phyloP scores from a whole-genome alignment of 352 stramenopile genomes.

The Hyphochytrium catenoides region DNA sequence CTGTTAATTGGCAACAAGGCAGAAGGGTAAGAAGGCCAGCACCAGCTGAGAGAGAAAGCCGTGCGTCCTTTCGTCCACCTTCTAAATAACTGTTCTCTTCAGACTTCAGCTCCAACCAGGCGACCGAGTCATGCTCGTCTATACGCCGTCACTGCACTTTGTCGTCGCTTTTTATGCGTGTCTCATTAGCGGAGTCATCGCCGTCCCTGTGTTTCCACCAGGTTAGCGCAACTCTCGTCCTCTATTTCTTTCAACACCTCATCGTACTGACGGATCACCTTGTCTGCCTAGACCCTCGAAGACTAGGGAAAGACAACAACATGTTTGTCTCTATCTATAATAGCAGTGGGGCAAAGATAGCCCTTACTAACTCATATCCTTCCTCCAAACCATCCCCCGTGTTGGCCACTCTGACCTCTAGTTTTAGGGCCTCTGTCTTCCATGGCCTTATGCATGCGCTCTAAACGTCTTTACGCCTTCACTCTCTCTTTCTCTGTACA shows the following conservation, averaged over 20 bases:
- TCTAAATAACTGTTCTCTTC: background rate
- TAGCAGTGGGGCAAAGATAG: constrained; percentile 66
- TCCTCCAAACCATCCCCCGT: too few species aligned
- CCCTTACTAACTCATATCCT: constrained; percentile 50
- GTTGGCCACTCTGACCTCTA: too few species aligned
- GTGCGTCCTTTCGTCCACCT: constrained; percentile 1
- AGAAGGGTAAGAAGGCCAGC: constrained; percentile 34
- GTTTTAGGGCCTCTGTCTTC: too few species aligned
- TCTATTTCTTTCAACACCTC: background rate
- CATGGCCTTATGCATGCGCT: too few species aligned
- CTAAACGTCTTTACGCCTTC: too few species aligned
- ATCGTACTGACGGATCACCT: constrained; percentile 39
- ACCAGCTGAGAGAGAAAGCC: background rate
- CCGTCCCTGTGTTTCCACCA: constrained; percentile 68
- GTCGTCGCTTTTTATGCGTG: constrained; percentile 91
- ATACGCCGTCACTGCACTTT: constrained; percentile 90
- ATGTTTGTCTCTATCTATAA: constrained; percentile 83
- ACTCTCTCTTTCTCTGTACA: too few species aligned
- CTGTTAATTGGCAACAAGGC: constrained; percentile 18
- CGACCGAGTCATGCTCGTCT: constrained; percentile 80
- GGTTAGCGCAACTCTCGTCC: constrained; percentile 7
- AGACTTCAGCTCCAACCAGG: constrained; percentile 32
- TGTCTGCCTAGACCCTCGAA: constrained; percentile 51
- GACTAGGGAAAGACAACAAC: constrained; percentile 79
- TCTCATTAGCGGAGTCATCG: constrained; percentile 70